These are phyloP conservation scores for Letharia columbiana DNA, from an alignment of 495 filamentous ascomycete species.

Conservation along the genomic window DNA sequence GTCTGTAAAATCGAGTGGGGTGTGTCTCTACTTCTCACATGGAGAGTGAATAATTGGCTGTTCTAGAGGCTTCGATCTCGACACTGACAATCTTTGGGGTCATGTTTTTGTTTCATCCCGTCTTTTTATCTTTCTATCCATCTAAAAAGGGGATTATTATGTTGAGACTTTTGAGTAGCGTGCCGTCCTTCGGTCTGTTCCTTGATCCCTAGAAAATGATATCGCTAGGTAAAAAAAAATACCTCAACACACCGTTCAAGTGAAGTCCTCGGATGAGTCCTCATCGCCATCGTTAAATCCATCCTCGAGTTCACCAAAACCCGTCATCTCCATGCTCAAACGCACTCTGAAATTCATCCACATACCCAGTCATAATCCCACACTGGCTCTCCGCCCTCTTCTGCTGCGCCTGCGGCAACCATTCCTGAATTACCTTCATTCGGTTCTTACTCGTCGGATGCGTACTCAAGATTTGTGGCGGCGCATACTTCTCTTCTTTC, in stretches of 20 bases:
- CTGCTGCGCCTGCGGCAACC: slow-evolving; percentile 24
- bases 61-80: not conserved
- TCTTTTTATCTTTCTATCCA: not conserved
- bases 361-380: slow-evolving; percentile 9
- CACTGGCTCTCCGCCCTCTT: slow-evolving; percentile 19
- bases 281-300: not conserved
- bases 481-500: slow-evolving; percentile 42
- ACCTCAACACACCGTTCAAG: not conserved
- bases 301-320: not conserved
- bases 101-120: not conserved
- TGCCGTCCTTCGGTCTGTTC: not conserved
- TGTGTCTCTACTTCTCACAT: not conserved
- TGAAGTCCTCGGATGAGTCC: not conserved
- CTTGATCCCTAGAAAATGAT: not conserved
- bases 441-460: slow-evolving; percentile 16
- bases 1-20: not conserved
- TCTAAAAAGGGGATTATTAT: not conserved
- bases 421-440: slow-evolving; percentile 14
- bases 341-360: slow-evolving; percentile 14
- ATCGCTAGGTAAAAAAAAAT: too few relatives aligned
- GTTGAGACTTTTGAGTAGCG: not conserved
- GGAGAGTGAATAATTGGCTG: not conserved
- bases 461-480: slow-evolving; percentile 59
- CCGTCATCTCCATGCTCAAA: slow-evolving; percentile 2
- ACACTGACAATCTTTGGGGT: not conserved